Evolutionary conservation across 495 filamentous ascomycete genomes (phyloP).

Genomic region (Aspergillus incahuasiensis): DNA sequence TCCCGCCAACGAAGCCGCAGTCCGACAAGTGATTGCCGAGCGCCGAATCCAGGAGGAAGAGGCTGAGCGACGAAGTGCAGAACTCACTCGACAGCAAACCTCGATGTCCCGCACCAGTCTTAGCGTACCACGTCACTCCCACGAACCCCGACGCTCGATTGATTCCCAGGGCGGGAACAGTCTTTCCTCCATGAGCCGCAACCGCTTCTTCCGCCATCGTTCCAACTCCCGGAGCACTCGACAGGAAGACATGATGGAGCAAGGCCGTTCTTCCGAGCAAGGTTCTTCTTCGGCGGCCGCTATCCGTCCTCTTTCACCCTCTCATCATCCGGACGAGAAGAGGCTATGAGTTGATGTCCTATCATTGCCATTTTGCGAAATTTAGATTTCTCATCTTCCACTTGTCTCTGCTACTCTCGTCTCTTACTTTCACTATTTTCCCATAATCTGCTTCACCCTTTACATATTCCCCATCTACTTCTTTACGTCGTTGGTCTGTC

Average conservation of each 20-base stretch:
- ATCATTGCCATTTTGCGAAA: not conserved
- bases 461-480: not conserved
- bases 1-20: constrained; percentile 33
- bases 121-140: constrained; percentile 18
- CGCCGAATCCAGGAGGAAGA: constrained; percentile 45
- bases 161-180: constrained; percentile 34
- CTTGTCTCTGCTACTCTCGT: not conserved
- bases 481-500: no score
- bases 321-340: constrained; percentile 2
- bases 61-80: constrained; percentile 27
- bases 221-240: constrained; percentile 26
- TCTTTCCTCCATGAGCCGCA: constrained; percentile 27
- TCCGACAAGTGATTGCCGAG: constrained; percentile 32
- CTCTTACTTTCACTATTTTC: not conserved
- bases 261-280: constrained; percentile 22
- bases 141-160: constrained; percentile 27
- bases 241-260: constrained; percentile 30
- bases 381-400: not conserved
- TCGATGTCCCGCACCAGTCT: constrained; percentile 21
- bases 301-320: constrained; percentile 1
- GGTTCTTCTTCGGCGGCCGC: constrained; percentile 7
- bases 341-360: not conserved
- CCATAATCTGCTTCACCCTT: not conserved
- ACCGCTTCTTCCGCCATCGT: constrained; percentile 38
- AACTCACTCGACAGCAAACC: constrained; percentile 16